These are phyloP conservation scores for Mortierella hygrophila DNA, from an alignment of 192 early-diverging fungal genomes.

Conservation along the genomic window DNA sequence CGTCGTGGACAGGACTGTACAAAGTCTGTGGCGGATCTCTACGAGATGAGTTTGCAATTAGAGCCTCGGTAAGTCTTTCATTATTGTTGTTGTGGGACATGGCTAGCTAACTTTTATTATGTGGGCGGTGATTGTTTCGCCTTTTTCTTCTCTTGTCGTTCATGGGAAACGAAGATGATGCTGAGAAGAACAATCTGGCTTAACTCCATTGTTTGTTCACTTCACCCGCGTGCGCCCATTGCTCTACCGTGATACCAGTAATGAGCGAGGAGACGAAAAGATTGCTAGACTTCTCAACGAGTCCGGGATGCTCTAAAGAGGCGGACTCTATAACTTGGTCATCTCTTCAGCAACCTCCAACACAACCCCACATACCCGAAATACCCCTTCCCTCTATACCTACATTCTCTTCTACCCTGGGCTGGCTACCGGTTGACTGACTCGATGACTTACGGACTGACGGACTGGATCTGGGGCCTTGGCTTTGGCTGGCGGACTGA, in stretches of 20 bases:
- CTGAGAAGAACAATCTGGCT: not conserved
- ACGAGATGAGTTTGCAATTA: slow-evolving; percentile 81
- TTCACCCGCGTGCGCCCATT: not conserved
- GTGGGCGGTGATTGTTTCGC: slow-evolving; percentile 3
- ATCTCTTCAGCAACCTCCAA: not conserved
- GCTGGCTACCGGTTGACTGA: not conserved
- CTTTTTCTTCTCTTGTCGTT: not conserved
- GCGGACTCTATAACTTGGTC: not conserved
- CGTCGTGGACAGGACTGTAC: slow-evolving; percentile 74
- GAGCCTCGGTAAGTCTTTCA: slow-evolving; percentile 82
- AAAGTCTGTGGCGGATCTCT: slow-evolving; percentile 82
- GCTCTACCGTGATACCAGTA: slow-evolving; percentile 17
- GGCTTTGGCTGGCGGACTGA: not conserved
- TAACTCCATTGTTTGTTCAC: not conserved
- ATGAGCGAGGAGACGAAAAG: slow-evolving; percentile 85
- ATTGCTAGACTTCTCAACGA: slow-evolving; percentile 80
- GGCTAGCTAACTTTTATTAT: not conserved
- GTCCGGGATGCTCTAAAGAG: slow-evolving; percentile 76
- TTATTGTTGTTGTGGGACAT: not conserved
- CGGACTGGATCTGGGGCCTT: not conserved
- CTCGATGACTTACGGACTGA: not conserved
- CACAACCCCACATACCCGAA: not conserved
- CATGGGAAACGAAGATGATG: not conserved
- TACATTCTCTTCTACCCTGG: not conserved
- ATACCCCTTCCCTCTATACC: slow-evolving; percentile 3